Percentiles rank a stretch among this genome's conserved stretches.
These are phyloP conservation scores for Mortierella sp. DNA, from an alignment of 371 early-diverging fungal genomes.

Conservation along the genomic window DNA sequence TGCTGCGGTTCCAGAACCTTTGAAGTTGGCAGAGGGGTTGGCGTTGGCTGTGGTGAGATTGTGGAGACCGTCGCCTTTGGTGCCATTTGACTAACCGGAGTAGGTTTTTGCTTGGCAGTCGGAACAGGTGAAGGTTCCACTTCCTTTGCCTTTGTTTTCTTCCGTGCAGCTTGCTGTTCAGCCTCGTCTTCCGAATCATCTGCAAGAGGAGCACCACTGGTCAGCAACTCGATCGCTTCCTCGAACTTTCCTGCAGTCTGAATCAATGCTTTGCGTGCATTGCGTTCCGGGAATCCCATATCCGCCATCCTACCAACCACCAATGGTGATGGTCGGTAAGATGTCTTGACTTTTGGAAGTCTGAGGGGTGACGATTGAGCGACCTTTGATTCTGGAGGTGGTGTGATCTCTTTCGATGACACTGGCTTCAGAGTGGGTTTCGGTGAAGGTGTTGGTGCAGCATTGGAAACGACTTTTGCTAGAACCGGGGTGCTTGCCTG, in stretches of 20 bases:
- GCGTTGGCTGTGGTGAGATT: neutral
- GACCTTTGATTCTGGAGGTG: neutral
- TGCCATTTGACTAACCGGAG: neutral
- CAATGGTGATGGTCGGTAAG: constrained; percentile 40
- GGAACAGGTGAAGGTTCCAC: neutral
- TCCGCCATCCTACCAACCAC: constrained; percentile 41
- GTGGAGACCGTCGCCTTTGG: neutral
- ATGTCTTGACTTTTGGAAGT: constrained; percentile 31
- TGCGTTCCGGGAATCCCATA: constrained; percentile 50
- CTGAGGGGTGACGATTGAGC: constrained; percentile 1
- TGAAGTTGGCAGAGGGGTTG: neutral
- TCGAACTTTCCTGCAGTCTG: constrained; percentile 54
- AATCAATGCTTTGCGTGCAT: constrained; percentile 43
- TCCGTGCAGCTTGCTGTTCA: constrained; percentile 10
- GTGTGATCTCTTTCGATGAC: neutral
- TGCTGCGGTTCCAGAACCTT: constrained; percentile 2
- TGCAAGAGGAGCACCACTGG: constrained; percentile 39
- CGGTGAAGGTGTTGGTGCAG: neutral
- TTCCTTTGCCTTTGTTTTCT: constrained; percentile 12
- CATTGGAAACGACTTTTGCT: neutral
- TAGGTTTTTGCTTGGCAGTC: neutral
- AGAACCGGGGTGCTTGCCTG: neutral
- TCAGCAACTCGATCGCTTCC: constrained; percentile 52
- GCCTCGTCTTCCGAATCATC: constrained; percentile 52
- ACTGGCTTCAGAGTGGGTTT: neutral